phyloP scores from a whole-genome alignment of 1,284 basidiomycete species.

The Cutaneotrichosporon spelunceum region DNA sequence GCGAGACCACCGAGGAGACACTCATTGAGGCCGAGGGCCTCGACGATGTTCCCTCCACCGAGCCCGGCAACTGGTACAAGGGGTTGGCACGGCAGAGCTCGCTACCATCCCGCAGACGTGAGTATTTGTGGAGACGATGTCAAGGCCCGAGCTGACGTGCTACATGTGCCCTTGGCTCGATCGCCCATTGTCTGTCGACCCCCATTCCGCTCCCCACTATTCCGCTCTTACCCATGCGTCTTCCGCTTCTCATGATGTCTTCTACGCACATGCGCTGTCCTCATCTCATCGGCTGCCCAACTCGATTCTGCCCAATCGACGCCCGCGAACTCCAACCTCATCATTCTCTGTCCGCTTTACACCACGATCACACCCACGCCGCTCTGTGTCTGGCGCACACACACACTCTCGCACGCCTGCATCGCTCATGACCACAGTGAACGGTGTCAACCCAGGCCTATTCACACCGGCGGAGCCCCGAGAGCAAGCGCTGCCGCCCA shows the following conservation, averaged over 20 bases:
- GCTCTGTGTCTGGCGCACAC: background rate
- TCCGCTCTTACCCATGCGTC: background rate
- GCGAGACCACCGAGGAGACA: constrained; percentile 32
- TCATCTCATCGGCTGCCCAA: background rate
- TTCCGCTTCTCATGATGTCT: background rate
- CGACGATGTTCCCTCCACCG: constrained; percentile 28
- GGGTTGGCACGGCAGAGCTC: constrained; percentile 44
- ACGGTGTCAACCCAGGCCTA: constrained; percentile 25
- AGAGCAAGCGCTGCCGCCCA: background rate
- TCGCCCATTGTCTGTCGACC: background rate
- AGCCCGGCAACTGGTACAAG: constrained; percentile 36
- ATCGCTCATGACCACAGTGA: constrained; percentile 5
- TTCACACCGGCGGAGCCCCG: constrained; percentile 18
- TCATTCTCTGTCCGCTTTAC: background rate
- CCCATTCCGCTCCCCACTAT: background rate
- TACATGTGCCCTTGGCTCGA: background rate
- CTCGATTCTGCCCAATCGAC: background rate
- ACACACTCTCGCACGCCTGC: background rate
- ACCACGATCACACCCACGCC: background rate
- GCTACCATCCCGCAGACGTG: constrained; percentile 42
- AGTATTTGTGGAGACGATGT: constrained; percentile 16
- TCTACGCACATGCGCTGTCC: background rate
- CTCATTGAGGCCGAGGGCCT: constrained; percentile 30
- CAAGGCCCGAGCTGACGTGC: constrained; percentile 2
- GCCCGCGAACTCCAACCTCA: background rate